These are phyloP conservation scores for Fusarium sp. DNA, from an alignment of 2,329 filamentous ascomycete genomes.

Conservation along the genomic window DNA sequence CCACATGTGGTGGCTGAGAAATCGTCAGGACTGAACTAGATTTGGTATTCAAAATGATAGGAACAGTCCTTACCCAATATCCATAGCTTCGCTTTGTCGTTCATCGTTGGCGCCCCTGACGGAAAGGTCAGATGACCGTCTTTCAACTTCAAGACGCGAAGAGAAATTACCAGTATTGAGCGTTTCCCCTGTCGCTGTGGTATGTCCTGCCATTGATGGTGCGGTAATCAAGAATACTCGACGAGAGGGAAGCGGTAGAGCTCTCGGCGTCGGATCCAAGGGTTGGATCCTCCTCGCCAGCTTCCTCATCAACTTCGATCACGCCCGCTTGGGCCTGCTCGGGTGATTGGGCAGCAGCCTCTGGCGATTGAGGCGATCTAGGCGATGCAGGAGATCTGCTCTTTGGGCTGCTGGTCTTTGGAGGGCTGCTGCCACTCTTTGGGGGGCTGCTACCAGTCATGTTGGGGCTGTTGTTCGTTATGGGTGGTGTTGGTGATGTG, in stretches of 20 bases:
- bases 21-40: neutral
- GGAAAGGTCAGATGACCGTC: neutral
- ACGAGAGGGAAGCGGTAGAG: neutral
- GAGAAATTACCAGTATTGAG: neutral
- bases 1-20: neutral
- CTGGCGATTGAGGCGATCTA: neutral
- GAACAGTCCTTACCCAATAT: neutral
- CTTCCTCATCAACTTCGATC: neutral
- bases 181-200: neutral
- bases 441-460: neutral
- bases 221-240: neutral
- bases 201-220: neutral
- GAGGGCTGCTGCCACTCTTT: neutral
- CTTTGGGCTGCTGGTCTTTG: neutral
- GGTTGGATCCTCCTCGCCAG: neutral
- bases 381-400: neutral
- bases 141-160: neutral
- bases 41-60: neutral
- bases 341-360: neutral
- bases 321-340: neutral
- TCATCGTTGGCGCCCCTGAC: neutral
- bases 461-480: neutral
- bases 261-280: neutral
- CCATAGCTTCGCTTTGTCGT: neutral
- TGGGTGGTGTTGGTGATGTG: too few relatives aligned